Evolutionary conservation across 768 basidiomycete genomes (phyloP).

Genomic region (Tricholoma saponaceum): DNA sequence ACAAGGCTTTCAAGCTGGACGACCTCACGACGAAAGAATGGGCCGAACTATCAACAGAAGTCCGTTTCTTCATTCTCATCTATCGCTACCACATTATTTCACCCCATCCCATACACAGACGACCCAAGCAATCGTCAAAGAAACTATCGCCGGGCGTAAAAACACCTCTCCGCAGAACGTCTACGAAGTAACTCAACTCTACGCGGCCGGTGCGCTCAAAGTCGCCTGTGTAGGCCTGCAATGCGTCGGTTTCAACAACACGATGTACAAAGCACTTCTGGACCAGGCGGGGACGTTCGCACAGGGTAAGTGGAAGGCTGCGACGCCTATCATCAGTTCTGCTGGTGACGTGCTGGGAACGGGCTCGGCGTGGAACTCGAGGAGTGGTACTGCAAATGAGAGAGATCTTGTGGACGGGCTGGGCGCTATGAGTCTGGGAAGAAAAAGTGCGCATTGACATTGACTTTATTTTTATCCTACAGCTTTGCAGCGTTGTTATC

Average conservation of each 20-base stretch:
- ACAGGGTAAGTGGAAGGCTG: conserved; percentile 33
- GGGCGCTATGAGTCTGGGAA: conserved; percentile 12
- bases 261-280: conserved; percentile 59
- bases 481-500: background rate
- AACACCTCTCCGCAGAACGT: conserved; percentile 75
- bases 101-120: conserved; percentile 38
- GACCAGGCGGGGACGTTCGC: conserved; percentile 55
- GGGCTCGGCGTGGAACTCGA: conserved; percentile 9
- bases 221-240: conserved; percentile 72
- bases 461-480: background rate
- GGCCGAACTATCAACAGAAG: conserved; percentile 63
- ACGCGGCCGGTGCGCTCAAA: conserved; percentile 66
- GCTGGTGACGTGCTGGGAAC: conserved; percentile 7
- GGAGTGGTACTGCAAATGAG: background rate
- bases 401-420: conserved; percentile 11
- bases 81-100: background rate
- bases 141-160: conserved; percentile 67
- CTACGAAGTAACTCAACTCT: conserved; percentile 72
- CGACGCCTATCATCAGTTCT: conserved; percentile 7
- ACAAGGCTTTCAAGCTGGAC: conserved; percentile 61
- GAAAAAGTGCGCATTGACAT: conserved; percentile 8
- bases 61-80: conserved; percentile 21
- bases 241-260: conserved; percentile 72
- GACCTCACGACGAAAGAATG: conserved; percentile 67
- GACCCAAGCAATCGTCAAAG: conserved; percentile 61